Evolutionary conservation across 2,329 filamentous ascomycete species (phyloP).

Genomic region (Calonectria pteridis): DNA sequence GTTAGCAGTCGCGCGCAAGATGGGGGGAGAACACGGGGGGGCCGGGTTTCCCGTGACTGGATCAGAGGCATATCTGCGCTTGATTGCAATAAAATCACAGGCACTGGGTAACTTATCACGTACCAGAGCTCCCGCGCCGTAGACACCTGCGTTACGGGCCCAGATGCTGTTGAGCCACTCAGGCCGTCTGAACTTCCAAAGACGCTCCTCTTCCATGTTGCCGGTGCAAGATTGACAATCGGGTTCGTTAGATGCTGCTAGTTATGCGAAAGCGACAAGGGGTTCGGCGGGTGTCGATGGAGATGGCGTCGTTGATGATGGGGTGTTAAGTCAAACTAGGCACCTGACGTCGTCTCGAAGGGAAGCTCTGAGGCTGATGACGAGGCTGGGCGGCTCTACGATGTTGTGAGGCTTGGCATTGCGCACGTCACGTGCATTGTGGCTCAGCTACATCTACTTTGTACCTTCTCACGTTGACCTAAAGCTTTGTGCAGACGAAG

Average conservation of each 20-base stretch:
- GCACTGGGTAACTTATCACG: slow-evolving; percentile 45
- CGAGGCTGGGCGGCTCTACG: slow-evolving; percentile 39
- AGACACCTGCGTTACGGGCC: slow-evolving; percentile 74
- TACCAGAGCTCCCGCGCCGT: slow-evolving; percentile 73
- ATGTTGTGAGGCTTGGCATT: slow-evolving; percentile 24
- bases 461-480: not conserved
- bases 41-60: not conserved
- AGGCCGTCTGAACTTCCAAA: slow-evolving; percentile 76
- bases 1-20: slow-evolving; percentile 30
- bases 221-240: not conserved
- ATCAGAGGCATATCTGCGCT: not conserved
- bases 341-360: slow-evolving; percentile 19
- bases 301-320: slow-evolving; percentile 29
- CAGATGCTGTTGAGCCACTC: slow-evolving; percentile 76
- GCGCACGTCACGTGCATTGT: slow-evolving; percentile 33
- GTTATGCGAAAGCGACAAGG: not conserved
- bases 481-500: not conserved
- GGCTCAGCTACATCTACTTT: not conserved
- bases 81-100: not conserved
- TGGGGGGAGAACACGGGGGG: not conserved
- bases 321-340: slow-evolving; percentile 25
- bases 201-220: slow-evolving; percentile 72
- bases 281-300: slow-evolving; percentile 19
- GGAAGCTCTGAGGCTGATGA: slow-evolving; percentile 41
- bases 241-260: not conserved